Percentiles rank a stretch among this genome's conserved stretches.
These are phyloP conservation scores for Coemansia sp. DNA, from an alignment of 192 early-diverging fungal genomes.

Conservation along the genomic window DNA sequence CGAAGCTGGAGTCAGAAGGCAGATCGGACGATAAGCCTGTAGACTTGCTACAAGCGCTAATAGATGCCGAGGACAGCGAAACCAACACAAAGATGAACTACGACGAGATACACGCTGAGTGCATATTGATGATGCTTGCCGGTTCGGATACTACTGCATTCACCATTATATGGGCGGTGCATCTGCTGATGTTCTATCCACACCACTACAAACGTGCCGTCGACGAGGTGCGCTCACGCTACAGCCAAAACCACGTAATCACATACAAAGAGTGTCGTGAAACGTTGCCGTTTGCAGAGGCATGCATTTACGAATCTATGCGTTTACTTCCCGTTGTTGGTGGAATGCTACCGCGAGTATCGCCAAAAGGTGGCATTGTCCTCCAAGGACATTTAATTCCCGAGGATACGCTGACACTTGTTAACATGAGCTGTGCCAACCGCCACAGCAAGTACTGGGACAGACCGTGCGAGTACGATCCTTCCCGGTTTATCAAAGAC, in stretches of 20 bases:
- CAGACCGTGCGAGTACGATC: constrained; percentile 18
- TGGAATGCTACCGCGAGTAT: constrained; percentile 19
- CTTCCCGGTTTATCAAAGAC: constrained; percentile 16
- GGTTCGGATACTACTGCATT: constrained; percentile 21
- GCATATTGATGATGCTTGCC: constrained; percentile 26
- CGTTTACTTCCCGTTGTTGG: constrained; percentile 26
- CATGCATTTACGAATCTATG: constrained; percentile 33
- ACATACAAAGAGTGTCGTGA: constrained; percentile 24
- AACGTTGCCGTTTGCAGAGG: constrained; percentile 29
- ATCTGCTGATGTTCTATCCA: constrained; percentile 29
- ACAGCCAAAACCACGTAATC: constrained; percentile 19
- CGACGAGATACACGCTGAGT: constrained; percentile 29
- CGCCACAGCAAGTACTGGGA: constrained; percentile 19
- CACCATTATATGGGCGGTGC: constrained; percentile 29
- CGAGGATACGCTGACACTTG: constrained; percentile 17
- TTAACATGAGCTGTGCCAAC: constrained; percentile 21
- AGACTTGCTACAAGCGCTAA: constrained; percentile 35
- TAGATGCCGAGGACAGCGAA: constrained; percentile 36
- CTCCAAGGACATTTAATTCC: constrained; percentile 28
- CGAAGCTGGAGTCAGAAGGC: background rate
- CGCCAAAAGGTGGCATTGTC: constrained; percentile 29
- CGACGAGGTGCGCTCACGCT: constrained; percentile 24
- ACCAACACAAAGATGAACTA: constrained; percentile 25
- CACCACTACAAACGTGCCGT: constrained; percentile 12
- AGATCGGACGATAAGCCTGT: constrained; percentile 5